Percentiles rank a stretch among this genome's conserved stretches.
Evolutionary conservation across 305 asterid genomes (phyloP).

Genomic region (Fraxinus xanthoxyloides): DNA sequence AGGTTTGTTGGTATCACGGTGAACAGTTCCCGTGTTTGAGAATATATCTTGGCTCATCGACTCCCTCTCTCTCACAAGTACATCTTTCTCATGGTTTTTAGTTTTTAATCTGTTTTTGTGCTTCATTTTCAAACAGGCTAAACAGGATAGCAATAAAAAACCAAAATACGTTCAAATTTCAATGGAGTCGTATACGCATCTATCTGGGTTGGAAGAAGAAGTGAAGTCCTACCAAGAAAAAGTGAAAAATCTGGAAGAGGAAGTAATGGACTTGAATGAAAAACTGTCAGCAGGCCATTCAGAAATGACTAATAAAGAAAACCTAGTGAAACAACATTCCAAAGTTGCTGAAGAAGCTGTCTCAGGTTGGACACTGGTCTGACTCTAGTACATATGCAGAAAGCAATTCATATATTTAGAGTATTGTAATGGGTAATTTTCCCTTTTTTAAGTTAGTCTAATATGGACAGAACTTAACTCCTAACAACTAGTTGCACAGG

Average conservation of each 20-base stretch:
- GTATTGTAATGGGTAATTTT: neutral
- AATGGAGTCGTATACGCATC: constrained; percentile 83
- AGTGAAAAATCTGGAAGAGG: constrained; percentile 61
- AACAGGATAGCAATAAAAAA: constrained; percentile 62
- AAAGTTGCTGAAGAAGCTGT: constrained; percentile 99
- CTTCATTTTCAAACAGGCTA: constrained; percentile 37
- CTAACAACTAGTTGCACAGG: constrained; percentile 45
- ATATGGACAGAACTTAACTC: constrained; percentile 16
- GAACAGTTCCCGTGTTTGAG: constrained; percentile 11
- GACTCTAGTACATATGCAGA: neutral
- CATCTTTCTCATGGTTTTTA: neutral
- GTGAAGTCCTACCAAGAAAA: constrained; percentile 64
- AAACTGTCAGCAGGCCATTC: constrained; percentile 65
- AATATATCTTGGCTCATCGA: neutral
- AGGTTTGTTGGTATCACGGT: constrained; percentile 44
- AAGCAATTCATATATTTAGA: neutral
- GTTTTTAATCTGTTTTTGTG: neutral
- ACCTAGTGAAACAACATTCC: constrained; percentile 85
- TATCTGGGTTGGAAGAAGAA: constrained; percentile 90
- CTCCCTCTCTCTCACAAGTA: neutral
- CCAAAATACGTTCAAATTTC: constrained; percentile 94
- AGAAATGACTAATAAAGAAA: constrained; percentile 77
- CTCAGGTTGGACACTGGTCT: constrained; percentile 57
- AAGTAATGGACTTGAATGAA: constrained; percentile 72
- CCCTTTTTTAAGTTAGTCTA: neutral